A percentile compares a stretch with the other conserved stretches of the same genome.
Evolutionary conservation across 176 grass and related monocot genomes (phyloP).

Genomic region (Lolium perenne): DNA sequence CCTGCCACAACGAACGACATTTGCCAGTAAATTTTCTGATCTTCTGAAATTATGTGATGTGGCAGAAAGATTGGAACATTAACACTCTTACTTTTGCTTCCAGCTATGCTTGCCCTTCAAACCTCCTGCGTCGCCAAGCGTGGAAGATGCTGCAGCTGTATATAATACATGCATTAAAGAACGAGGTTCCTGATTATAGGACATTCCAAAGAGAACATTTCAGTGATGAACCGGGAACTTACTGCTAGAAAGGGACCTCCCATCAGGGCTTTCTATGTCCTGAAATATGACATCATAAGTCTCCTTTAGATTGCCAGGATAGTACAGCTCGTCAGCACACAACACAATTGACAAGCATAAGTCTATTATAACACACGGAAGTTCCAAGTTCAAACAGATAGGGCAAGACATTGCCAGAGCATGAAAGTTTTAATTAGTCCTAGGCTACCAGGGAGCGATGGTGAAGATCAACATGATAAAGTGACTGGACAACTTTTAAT

Average conservation of each 20-base stretch:
- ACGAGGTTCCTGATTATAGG: background rate
- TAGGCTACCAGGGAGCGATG: background rate
- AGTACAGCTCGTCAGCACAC: slow-evolving; percentile 27
- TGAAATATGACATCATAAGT: slow-evolving; percentile 49
- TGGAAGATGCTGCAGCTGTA: slow-evolving; percentile 44
- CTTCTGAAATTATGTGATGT: slow-evolving; percentile 27
- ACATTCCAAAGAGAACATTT: background rate
- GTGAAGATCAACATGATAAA: background rate
- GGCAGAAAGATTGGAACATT: slow-evolving; percentile 15
- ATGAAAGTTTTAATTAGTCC: background rate
- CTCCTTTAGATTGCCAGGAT: slow-evolving; percentile 47
- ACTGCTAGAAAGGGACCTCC: slow-evolving; percentile 64
- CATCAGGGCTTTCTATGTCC: slow-evolving; percentile 67
- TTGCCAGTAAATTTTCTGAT: slow-evolving; percentile 29
- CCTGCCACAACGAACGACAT: too few relatives aligned
- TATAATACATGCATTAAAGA: slow-evolving; percentile 8
- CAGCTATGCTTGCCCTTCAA: slow-evolving; percentile 67
- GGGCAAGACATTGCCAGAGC: background rate
- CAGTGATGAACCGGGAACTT: slow-evolving; percentile 45
- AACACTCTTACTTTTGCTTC: slow-evolving; percentile 80
- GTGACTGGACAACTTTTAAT: too few relatives aligned
- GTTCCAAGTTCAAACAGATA: background rate
- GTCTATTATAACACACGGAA: background rate
- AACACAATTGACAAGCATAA: background rate
- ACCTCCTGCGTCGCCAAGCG: slow-evolving; percentile 37